phyloP scores from a whole-genome alignment of 345 rosid genomes.

The Erodium maritimum region DNA sequence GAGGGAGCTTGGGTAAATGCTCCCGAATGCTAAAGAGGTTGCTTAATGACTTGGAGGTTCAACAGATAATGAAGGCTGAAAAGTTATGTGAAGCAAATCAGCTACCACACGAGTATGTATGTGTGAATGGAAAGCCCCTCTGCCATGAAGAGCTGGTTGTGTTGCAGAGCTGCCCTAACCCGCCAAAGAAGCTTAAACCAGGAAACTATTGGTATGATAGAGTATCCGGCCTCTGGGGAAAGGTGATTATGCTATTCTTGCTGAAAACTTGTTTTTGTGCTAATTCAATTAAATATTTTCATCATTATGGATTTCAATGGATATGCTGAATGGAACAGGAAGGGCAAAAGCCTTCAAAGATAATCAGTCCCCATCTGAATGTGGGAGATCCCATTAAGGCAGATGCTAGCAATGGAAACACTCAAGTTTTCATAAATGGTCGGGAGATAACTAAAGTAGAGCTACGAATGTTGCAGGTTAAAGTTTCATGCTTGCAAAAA shows the following conservation, averaged over 20 bases:
- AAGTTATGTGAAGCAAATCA: constrained; percentile 86
- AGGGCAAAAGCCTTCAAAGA: constrained; percentile 83
- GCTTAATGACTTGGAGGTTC: constrained; percentile 82
- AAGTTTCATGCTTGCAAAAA: constrained; percentile 6
- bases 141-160: constrained; percentile 67
- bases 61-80: constrained; percentile 90
- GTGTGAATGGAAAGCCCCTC: constrained; percentile 69
- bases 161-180: constrained; percentile 67
- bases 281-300: neutral
- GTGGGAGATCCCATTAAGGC: constrained; percentile 74
- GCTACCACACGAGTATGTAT: constrained; percentile 76
- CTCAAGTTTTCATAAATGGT: constrained; percentile 83
- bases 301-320: constrained; percentile 11
- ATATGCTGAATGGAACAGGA: constrained; percentile 49
- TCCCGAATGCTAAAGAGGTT: constrained; percentile 90
- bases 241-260: constrained; percentile 40
- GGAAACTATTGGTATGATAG: constrained; percentile 99
- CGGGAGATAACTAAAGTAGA: constrained; percentile 95
- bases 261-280: constrained; percentile 5
- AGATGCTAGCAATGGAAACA: constrained; percentile 91
- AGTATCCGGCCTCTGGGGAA: constrained; percentile 99
- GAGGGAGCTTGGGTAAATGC: constrained; percentile 73
- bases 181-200: constrained; percentile 89
- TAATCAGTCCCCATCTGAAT: constrained; percentile 81
- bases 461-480: constrained; percentile 93